Conservation (phyloP, 441 rosid species). For the Jatropha multifida region DNA sequence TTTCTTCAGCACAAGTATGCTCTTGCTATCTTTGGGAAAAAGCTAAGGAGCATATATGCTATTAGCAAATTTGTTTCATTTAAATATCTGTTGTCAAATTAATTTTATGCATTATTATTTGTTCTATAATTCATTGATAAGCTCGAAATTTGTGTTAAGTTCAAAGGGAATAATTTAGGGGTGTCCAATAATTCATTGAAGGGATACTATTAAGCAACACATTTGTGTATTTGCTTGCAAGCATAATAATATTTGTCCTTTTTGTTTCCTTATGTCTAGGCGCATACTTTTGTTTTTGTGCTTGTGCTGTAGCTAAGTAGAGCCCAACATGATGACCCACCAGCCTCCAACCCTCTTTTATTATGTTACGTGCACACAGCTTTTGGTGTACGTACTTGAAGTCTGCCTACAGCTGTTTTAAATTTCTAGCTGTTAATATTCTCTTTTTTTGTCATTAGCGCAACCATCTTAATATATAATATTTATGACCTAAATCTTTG, state of each 20-base stretch:
- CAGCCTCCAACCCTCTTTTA: neutral
- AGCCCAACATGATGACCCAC: neutral
- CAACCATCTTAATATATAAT: neutral
- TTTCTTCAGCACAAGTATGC: constrained; percentile 72
- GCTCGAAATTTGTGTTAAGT: too few relatives aligned
- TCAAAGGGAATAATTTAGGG: too few relatives aligned
- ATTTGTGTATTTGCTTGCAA: neutral
- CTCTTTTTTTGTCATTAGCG: neutral
- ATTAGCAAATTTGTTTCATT: neutral
- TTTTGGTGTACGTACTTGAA: neutral
- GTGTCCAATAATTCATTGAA: neutral
- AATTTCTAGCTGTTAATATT: constrained; percentile 7
- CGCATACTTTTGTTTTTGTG: constrained; percentile 2
- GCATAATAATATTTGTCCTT: neutral
- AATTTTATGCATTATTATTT: too few relatives aligned
- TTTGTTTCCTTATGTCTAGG: neutral
- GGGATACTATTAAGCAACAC: neutral
- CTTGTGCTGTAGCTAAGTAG: neutral
- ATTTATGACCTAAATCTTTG: constrained; percentile 2
- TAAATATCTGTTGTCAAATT: constrained; percentile 3
- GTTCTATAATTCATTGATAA: too few relatives aligned
- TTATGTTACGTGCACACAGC: neutral
- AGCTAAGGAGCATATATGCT: neutral
- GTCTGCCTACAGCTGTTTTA: neutral
- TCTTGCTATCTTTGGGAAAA: constrained; percentile 8